These are phyloP conservation scores for Microcos paniculata DNA, from an alignment of 345 rosid species.

Conservation along the genomic window DNA sequence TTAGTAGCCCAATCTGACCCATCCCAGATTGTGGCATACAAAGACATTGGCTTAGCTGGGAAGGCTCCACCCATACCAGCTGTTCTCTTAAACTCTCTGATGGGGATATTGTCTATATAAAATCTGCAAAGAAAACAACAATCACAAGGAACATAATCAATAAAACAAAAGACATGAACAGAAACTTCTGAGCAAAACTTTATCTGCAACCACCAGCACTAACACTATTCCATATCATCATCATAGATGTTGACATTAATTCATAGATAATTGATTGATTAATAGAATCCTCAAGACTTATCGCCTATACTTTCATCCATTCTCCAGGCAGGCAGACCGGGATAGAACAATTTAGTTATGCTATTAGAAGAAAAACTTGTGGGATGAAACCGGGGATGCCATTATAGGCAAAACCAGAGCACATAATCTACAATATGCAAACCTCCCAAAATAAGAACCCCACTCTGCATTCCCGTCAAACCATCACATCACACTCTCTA, in stretches of 20 bases:
- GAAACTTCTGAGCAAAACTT: not conserved
- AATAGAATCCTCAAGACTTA: not conserved
- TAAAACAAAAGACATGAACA: not conserved
- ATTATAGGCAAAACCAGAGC: slow-evolving; percentile 25
- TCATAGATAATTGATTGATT: not conserved
- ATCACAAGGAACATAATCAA: not conserved
- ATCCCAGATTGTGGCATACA: slow-evolving; percentile 96
- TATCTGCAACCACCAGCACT: not conserved
- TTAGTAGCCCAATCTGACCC: slow-evolving; percentile 95
- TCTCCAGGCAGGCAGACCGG: slow-evolving; percentile 18
- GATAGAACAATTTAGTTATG: slow-evolving; percentile 4
- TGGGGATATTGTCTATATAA: slow-evolving; percentile 72
- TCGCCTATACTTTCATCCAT: not conserved
- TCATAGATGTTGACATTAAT: not conserved
- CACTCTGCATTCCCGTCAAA: not conserved
- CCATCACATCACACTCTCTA: slow-evolving; percentile 25
- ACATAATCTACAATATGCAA: slow-evolving; percentile 5
- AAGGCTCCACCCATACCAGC: slow-evolving; percentile 78
- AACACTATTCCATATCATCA: not conserved
- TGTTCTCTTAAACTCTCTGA: slow-evolving; percentile 74
- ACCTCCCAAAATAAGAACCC: slow-evolving; percentile 21
- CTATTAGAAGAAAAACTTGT: not conserved
- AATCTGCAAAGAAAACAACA: slow-evolving; percentile 49
- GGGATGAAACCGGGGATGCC: slow-evolving; percentile 16
- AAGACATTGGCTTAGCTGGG: slow-evolving; percentile 93